phyloP scores from a whole-genome alignment of 306 rosid genomes.

The Acmispon strigosus region DNA sequence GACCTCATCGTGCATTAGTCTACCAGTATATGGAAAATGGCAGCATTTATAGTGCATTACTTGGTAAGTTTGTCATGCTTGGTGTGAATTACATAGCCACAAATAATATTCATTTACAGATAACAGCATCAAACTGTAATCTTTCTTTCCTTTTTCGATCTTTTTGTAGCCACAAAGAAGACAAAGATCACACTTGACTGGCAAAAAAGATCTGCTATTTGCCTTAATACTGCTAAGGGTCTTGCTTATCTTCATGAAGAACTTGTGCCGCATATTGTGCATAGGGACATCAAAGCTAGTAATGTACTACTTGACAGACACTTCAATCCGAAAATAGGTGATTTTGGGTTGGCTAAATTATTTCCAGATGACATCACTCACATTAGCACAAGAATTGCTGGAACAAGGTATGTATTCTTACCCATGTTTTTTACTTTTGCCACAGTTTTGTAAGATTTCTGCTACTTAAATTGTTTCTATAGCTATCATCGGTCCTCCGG shows the following conservation, averaged over 20 bases:
- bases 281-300: slow-evolving; percentile 95
- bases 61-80: slow-evolving; percentile 41
- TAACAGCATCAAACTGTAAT: background rate
- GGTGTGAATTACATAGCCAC: slow-evolving; percentile 1
- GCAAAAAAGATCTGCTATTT: slow-evolving; percentile 74
- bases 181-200: slow-evolving; percentile 49
- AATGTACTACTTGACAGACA: slow-evolving; percentile 74
- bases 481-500: background rate
- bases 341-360: slow-evolving; percentile 93
- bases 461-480: background rate
- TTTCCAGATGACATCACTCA: slow-evolving; percentile 93
- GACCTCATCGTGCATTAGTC: slow-evolving; percentile 62
- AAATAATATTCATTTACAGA: background rate
- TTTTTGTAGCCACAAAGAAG: slow-evolving; percentile 41
- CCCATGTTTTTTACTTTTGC: background rate
- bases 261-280: slow-evolving; percentile 76
- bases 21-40: slow-evolving; percentile 80
- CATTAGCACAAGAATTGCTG: slow-evolving; percentile 95
- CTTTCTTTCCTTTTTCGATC: background rate
- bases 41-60: slow-evolving; percentile 64
- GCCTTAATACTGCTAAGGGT: slow-evolving; percentile 71
- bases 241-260: slow-evolving; percentile 93
- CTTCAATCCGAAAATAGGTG: slow-evolving; percentile 84
- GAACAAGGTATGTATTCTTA: slow-evolving; percentile 74
- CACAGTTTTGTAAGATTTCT: background rate